A percentile compares a stretch with the other conserved stretches of the same genome.
Conservation (phyloP, 768 basidiomycete species). For the Pulveroboletus ravenelii region DNA sequence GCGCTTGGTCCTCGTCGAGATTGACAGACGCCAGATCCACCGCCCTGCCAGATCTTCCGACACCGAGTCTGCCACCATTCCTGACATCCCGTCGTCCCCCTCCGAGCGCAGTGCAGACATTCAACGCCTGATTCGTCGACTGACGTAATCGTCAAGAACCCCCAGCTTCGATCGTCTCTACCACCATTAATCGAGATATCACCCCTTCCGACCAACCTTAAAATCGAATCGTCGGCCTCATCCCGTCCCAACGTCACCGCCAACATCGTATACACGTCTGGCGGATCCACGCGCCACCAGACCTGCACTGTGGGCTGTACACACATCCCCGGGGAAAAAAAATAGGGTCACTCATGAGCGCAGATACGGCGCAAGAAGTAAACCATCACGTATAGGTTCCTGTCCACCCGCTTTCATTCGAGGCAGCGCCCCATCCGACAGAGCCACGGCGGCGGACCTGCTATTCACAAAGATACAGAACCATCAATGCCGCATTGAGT, state of each 20-base stretch:
- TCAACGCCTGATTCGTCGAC: no score
- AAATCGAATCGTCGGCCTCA: slow-evolving; percentile 10
- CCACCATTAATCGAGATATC: no score
- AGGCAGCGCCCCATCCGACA: no score
- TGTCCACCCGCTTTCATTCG: no score
- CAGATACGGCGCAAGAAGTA: no score
- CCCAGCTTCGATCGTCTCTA: no score
- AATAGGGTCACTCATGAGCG: no score
- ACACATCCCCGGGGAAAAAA: no score
- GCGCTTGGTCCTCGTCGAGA: slow-evolving; percentile 16
- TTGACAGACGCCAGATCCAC: slow-evolving; percentile 22
- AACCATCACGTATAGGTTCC: no score
- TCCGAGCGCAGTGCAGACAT: neutral
- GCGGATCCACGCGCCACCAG: slow-evolving; percentile 10
- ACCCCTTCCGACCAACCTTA: slow-evolving; percentile 8
- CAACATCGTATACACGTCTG: neutral
- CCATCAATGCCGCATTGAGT: slow-evolving; percentile 11
- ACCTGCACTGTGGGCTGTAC: no score
- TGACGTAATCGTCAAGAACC: no score
- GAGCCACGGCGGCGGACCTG: slow-evolving; percentile 18
- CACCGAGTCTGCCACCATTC: slow-evolving; percentile 8
- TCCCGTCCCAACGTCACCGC: neutral
- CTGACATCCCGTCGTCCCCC: neutral
- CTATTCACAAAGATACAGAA: slow-evolving; percentile 24
- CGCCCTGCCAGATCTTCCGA: slow-evolving; percentile 19